Evolutionary conservation across 2,329 filamentous ascomycete genomes (phyloP).

Genomic region (Trichoderma guizhouense): DNA sequence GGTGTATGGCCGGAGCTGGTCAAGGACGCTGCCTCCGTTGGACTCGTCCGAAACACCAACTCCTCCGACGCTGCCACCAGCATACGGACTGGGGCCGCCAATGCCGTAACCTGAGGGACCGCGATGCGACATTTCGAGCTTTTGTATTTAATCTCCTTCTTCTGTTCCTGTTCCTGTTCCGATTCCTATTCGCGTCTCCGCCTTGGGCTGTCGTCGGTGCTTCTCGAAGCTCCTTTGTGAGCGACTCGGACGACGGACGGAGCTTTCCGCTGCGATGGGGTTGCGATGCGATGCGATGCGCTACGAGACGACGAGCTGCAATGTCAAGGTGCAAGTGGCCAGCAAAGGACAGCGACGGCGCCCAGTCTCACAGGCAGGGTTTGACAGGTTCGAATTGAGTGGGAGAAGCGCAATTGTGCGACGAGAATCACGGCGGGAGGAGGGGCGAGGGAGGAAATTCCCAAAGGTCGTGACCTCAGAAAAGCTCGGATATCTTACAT

Average conservation of each 20-base stretch:
- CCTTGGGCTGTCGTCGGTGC: not conserved
- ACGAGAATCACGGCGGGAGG: not conserved
- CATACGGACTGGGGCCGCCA: conserved; percentile 66
- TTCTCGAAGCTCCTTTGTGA: not conserved
- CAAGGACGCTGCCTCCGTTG: conserved; percentile 57
- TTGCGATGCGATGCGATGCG: conserved; percentile 7
- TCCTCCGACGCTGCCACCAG: conserved; percentile 49
- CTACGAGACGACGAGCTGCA: not conserved
- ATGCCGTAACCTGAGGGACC: conserved; percentile 80
- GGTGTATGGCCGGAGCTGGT: conserved; percentile 88
- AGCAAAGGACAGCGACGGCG: not conserved
- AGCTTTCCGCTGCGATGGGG: not conserved
- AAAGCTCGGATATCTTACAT: conserved; percentile 24
- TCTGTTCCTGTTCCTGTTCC: not conserved
- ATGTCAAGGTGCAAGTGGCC: not conserved
- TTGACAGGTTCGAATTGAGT: conserved; percentile 2
- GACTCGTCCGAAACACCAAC: conserved; percentile 49
- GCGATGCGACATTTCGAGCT: conserved; percentile 43
- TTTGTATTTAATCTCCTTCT: not conserved
- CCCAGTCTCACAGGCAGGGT: not conserved
- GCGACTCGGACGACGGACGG: not conserved
- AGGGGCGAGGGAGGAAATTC: not conserved
- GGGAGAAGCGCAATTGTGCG: conserved; percentile 12
- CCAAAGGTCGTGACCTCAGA: conserved; percentile 30
- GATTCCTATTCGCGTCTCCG: not conserved